Base-by-base conservation (phyloP, 768 basidiomycete species). In the Daedaleopsis nitida region DNA sequence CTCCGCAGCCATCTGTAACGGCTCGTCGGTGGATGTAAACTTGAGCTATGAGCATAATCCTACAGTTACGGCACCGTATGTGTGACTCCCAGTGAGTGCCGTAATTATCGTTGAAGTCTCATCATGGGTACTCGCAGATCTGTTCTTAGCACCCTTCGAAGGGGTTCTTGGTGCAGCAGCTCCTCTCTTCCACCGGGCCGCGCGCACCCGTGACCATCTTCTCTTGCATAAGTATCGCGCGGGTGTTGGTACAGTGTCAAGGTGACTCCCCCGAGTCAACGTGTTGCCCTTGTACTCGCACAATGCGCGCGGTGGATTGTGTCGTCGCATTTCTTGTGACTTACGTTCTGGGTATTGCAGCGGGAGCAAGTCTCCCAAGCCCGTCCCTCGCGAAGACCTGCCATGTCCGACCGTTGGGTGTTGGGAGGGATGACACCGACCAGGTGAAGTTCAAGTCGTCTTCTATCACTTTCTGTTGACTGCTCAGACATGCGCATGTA, bases 351-450 rank as follows among this genome's bases (percentile, higher is more conserved):
- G 7, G 4, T 5, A 3, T 52, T 24, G 16, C 32, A 17, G 10
- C 9, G 6, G 14, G 17, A n/a, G 27, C 42, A 5, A 17, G 9
- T 32, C 17, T 19, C 13, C 5, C 52, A 14, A 21, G 52, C 16
- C 6, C 7, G 35, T 13, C 38, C 19, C 12, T 44, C 39, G 6
- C 23, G 1, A 63, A 62, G 34, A 66, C 64, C 0, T 69, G 70
- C 27, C 59, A 55, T 0, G 39, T 71, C 35, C 38, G 55, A 21
- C 70, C 68, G 1, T 54, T 71, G 3, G 70, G 70, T 0, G 52
- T 54, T 12, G 70, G 70, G 2, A 49, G 35, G 44, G 70, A 72
- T 52, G 70, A 72, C 35, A 72, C 70, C 1, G 68, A 68, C 48
- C 69, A 70, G 62, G 70, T 70, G 24, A 32, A 32, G 27, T 32